phyloP scores from a whole-genome alignment of 305 asterid genomes.

The Fraxinus dipetala region DNA sequence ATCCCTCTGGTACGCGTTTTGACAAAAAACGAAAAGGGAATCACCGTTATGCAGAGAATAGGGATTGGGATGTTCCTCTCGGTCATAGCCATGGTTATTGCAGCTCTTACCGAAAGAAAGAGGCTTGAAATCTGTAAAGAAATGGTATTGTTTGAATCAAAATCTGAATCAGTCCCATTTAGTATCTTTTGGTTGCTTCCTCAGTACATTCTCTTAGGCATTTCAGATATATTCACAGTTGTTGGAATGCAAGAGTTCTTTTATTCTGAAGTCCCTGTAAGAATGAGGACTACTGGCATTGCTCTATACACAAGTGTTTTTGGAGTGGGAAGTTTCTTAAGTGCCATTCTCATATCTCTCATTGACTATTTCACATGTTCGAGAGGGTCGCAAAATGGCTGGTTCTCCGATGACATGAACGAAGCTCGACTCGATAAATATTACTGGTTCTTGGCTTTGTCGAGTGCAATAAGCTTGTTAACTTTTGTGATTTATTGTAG shows the following conservation, averaged over 20 bases:
- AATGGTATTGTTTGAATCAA: neutral
- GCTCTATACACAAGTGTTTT: slow-evolving; percentile 86
- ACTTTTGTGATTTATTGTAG: slow-evolving; percentile 49
- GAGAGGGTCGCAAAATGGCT: slow-evolving; percentile 31
- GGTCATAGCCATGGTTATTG: slow-evolving; percentile 69
- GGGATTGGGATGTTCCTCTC: slow-evolving; percentile 83
- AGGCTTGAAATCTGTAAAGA: slow-evolving; percentile 40
- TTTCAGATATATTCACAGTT: slow-evolving; percentile 86
- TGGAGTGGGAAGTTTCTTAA: slow-evolving; percentile 79
- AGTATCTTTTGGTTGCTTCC: slow-evolving; percentile 89
- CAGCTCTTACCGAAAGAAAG: slow-evolving; percentile 58
- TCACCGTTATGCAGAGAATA: slow-evolving; percentile 74
- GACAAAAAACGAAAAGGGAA: slow-evolving; percentile 60
- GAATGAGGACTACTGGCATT: slow-evolving; percentile 83
- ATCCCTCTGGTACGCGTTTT: slow-evolving; percentile 53
- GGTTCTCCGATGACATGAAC: slow-evolving; percentile 80
- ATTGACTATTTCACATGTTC: slow-evolving; percentile 57
- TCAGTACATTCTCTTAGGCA: slow-evolving; percentile 72
- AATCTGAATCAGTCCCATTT: slow-evolving; percentile 33
- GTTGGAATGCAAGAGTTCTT: slow-evolving; percentile 96
- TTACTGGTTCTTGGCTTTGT: slow-evolving; percentile 67
- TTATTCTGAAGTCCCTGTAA: slow-evolving; percentile 66
- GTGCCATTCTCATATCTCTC: slow-evolving; percentile 59
- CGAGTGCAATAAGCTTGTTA: slow-evolving; percentile 47
- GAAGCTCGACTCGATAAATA: slow-evolving; percentile 70